phyloP scores from a whole-genome alignment of 2,329 filamentous ascomycete genomes.

The Neonectria coccinea region DNA sequence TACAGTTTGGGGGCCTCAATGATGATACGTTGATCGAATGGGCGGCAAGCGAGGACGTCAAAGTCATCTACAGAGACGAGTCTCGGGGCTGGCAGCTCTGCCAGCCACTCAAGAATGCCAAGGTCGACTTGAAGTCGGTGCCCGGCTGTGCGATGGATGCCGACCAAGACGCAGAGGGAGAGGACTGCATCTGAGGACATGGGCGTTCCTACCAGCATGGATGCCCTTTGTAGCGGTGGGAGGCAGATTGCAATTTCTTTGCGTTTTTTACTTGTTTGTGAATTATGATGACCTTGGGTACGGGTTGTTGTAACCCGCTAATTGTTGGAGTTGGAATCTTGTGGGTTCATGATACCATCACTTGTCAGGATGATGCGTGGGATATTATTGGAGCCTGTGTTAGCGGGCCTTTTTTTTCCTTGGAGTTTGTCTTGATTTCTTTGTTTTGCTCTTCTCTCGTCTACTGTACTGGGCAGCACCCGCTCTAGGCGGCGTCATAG shows the following conservation, averaged over 20 bases:
- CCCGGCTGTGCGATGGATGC: conserved; percentile 15
- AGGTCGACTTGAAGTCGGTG: conserved; percentile 28
- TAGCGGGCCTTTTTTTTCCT: not conserved
- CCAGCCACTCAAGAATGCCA: conserved; percentile 45
- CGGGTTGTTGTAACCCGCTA: conserved; percentile 6
- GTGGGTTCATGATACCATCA: conserved; percentile 14
- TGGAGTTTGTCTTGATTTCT: not conserved
- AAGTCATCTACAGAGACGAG: conserved; percentile 48
- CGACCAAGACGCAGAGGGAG: conserved; percentile 48
- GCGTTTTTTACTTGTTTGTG: not conserved
- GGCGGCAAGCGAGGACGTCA: conserved; percentile 53
- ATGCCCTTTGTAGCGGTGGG: not conserved
- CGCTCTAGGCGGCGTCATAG: not conserved
- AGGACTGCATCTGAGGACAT: conserved; percentile 34
- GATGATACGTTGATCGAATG: conserved; percentile 56
- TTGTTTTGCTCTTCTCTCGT: not conserved
- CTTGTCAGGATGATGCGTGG: conserved; percentile 2
- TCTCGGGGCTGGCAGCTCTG: conserved; percentile 50
- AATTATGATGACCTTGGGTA: not conserved
- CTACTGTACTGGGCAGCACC: not conserved
- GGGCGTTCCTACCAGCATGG: not conserved
- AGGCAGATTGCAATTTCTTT: conserved; percentile 6
- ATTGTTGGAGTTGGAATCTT: conserved; percentile 18
- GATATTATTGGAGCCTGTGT: conserved; percentile 1
- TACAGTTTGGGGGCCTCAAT: conserved; percentile 54